These are phyloP conservation scores for Drosera spatulata DNA, from an alignment of 179 eudicot genomes.

Conservation along the genomic window DNA sequence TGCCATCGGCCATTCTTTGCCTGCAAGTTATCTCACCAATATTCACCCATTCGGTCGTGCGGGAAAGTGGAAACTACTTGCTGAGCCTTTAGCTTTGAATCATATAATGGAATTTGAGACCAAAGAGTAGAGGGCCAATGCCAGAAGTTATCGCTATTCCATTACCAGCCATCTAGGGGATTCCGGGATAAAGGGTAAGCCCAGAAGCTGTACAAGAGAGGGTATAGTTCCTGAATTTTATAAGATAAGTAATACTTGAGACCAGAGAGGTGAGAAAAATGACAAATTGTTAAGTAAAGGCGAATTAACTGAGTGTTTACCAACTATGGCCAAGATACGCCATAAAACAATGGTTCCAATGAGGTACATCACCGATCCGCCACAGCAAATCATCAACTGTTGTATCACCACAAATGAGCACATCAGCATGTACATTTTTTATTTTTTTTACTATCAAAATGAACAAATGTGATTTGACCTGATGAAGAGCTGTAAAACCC, in stretches of 20 bases:
- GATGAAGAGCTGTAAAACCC: conserved; percentile 58
- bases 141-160: background rate
- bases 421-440: background rate
- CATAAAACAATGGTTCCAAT: conserved; percentile 57
- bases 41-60: background rate
- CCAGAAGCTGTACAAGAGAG: conserved; percentile 54
- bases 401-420: conserved; percentile 11
- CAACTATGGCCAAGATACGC: conserved; percentile 62
- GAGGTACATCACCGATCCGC: conserved; percentile 54
- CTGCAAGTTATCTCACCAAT: conserved; percentile 19
- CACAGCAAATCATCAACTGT: conserved; percentile 83
- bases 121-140: too few relatives aligned
- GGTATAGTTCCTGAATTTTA: conserved; percentile 51
- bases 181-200: conserved; percentile 73
- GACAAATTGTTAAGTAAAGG: background rate
- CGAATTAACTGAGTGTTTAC: conserved; percentile 17
- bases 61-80: background rate
- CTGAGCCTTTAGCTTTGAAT: background rate
- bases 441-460: background rate
- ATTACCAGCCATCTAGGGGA: conserved; percentile 95
- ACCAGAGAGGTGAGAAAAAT: conserved; percentile 1
- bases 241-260: conserved; percentile 1
- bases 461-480: conserved; percentile 25
- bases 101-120: background rate
- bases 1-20: conserved; percentile 44